These are phyloP conservation scores for Xerocomus brunneocitrinus DNA, from an alignment of 768 basidiomycete genomes.

Conservation along the genomic window DNA sequence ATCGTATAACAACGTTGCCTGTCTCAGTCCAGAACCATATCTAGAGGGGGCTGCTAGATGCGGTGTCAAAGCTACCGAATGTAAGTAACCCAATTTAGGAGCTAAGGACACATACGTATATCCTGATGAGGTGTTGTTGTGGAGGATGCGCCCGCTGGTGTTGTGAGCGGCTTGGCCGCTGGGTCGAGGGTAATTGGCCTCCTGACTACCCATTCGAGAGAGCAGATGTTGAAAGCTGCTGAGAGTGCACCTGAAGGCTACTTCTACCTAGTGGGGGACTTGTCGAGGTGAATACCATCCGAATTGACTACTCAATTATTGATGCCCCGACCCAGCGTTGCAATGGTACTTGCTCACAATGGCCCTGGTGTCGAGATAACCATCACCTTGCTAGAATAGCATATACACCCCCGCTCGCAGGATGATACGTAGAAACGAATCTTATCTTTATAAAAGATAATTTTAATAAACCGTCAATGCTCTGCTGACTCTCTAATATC, in stretches of 20 bases:
- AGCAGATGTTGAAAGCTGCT: slow-evolving; percentile 57
- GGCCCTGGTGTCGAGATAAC: slow-evolving; percentile 38
- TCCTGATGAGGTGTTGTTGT: slow-evolving; percentile 65
- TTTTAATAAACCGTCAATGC: slow-evolving; percentile 5
- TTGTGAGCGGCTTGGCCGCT: slow-evolving; percentile 73
- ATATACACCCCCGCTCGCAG: background rate
- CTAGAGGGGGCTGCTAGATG: slow-evolving; percentile 75
- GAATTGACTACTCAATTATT: background rate
- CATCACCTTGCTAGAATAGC: slow-evolving; percentile 7
- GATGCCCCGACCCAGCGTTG: slow-evolving; percentile 16
- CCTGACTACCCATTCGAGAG: slow-evolving; percentile 72
- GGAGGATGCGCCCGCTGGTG: slow-evolving; percentile 87
- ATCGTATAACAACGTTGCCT: background rate
- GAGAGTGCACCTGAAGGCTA: slow-evolving; percentile 37
- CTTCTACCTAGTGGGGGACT: slow-evolving; percentile 62
- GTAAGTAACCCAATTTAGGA: slow-evolving; percentile 13
- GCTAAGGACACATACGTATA: background rate
- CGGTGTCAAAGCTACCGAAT: slow-evolving; percentile 46
- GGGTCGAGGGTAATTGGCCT: slow-evolving; percentile 84
- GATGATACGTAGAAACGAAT: background rate
- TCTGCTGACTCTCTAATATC: slow-evolving; percentile 7
- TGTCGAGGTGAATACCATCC: slow-evolving; percentile 52
- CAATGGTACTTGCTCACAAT: slow-evolving; percentile 27
- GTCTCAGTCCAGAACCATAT: slow-evolving; percentile 79
- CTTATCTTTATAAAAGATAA: background rate